A percentile compares a stretch with the other conserved stretches of the same genome.
Evolutionary conservation across 1,139 yeast species (phyloP).

Genomic region (Nakaseomyces kungkrabaensis): DNA sequence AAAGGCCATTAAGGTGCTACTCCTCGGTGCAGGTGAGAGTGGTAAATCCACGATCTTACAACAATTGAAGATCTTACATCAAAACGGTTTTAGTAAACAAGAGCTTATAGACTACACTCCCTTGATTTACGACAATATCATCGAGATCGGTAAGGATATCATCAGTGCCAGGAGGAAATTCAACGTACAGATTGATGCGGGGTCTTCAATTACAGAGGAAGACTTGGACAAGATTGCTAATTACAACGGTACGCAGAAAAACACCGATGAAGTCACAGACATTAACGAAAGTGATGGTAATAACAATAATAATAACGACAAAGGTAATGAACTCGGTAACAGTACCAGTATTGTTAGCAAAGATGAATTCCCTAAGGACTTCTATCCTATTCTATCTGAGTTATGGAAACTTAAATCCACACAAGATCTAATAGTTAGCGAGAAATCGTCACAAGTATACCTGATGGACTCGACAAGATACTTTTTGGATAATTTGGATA

Average conservation of each 20-base stretch:
- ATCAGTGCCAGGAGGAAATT: conserved; percentile 34
- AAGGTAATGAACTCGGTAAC: not conserved
- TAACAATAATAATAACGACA: not conserved
- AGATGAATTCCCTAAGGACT: conserved; percentile 22
- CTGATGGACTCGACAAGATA: conserved; percentile 81
- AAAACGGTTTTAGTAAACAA: conserved; percentile 54
- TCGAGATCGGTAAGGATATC: conserved; percentile 55
- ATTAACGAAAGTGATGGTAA: conserved; percentile 12
- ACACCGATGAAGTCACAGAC: not conserved
- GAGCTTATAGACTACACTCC: conserved; percentile 61
- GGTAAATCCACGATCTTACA: conserved; percentile 71
- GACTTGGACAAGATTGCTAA: conserved; percentile 6
- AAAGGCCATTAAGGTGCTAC: conserved; percentile 40
- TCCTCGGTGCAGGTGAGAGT: conserved; percentile 71
- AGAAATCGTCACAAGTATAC: conserved; percentile 64
- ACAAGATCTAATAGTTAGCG: conserved; percentile 41
- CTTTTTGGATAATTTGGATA: conserved; percentile 56
- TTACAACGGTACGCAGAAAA: conserved; percentile 6
- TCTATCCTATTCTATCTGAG: conserved; percentile 38
- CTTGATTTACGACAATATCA: conserved; percentile 55
- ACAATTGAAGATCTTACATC: conserved; percentile 65
- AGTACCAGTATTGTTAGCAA: conserved; percentile 2
- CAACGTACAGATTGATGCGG: conserved; percentile 11
- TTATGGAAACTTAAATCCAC: conserved; percentile 58
- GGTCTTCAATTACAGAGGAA: conserved; percentile 7